Evolutionary conservation across 192 early-diverging fungal species (phyloP), one percentile per base, ranked within the genome.

Genomic region (Podila minutissima): DNA sequence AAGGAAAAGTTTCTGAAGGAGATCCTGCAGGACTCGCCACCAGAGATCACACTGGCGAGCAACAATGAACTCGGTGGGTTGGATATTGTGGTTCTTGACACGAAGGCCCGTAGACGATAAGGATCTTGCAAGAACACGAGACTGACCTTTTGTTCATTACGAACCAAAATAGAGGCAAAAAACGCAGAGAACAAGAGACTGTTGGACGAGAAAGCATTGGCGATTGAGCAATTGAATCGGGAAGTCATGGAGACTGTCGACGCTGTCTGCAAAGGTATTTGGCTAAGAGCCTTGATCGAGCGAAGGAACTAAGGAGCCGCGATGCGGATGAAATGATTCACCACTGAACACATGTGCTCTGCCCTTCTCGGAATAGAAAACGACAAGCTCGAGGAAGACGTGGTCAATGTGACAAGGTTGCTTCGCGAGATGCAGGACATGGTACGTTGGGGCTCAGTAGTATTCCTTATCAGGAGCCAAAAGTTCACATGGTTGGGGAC

Each of bases 1-100:
- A 81, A 81, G 38, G 77, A 81, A 35, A 67, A 71, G 26, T 72
- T 81, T 31, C 15, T 81, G 46, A 62, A 51, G 15, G 60, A 49
- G 7, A 67, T 81, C 48, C 53, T 62, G 26, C 62, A 64, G 29
- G 77, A 81, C 19, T 53, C 65, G 12, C 77, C 77, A 1, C 41
- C 73, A 20, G 67, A 68, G 28, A 72, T 81, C 26, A 73, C 66
- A 4, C 41, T 72, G 29, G 71, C 72, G 4, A 64, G 50, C 32
- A 73, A 72, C 19, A 71, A 73, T 24, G 57, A 38, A 46, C 72
- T 81, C 38, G 67, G 74, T 71, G 70, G 32, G 62, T 13, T 6
- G 8, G 11, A 6, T 13, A 29, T 17, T 48, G 26, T 3, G 22
- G 4, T 51, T 66, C 4, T 53, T 13, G 33, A 46, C 41, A 3